Evolutionary conservation across 495 filamentous ascomycete genomes (phyloP), one percentile per base, ranked within the genome.

Genomic region (Oidiodendron maius): DNA sequence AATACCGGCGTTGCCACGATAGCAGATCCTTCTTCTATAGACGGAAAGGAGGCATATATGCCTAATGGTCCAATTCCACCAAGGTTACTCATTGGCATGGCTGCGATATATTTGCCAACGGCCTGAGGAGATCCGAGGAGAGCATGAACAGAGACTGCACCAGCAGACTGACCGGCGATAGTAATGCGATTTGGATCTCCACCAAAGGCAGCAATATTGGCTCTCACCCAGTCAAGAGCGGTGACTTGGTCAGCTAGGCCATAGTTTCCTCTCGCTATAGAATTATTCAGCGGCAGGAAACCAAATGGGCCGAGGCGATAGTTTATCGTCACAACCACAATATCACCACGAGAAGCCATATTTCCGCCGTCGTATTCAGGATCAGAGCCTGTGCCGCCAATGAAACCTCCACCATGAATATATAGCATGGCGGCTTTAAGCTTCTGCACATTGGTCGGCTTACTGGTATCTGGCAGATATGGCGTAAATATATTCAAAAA

Each of bases 111-210:
- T 47, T 67, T 67, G 1, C 67, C 67, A 28, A 66, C 64, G 9
- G 71, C 65, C 17, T 22, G 20, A 28, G 46, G 50, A 24, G 55
- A 58, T 28, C 62, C 60, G 13, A 58, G 50, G 8, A 53, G 26
- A 2, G 37, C 25, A 38, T 47, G 23, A 0, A 87, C 77, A 1
- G 70, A 74, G 0, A 77, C 82, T 4, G 71, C 85, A 25, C 86
- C 86, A 6, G 86, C 83, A 3, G 80, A 84, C 48, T 89, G 78
- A 11, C 87, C 87, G 48, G 76, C 72, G 13, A 90, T 73, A 1
- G 87, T 91, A 32, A 90, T 77, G 44, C 71, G 65, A 16, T 62
- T 57, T 6, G 78, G 72, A 59, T 91, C 80, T 15, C 86, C 86
- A 2, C 85, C 84, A 55, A 91, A 89, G 3, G 71, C 66, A 44